Evolutionary conservation across 2,329 filamentous ascomycete genomes (phyloP), one percentile per base, ranked within the genome.

Genomic region (Diaporthe batatas): DNA sequence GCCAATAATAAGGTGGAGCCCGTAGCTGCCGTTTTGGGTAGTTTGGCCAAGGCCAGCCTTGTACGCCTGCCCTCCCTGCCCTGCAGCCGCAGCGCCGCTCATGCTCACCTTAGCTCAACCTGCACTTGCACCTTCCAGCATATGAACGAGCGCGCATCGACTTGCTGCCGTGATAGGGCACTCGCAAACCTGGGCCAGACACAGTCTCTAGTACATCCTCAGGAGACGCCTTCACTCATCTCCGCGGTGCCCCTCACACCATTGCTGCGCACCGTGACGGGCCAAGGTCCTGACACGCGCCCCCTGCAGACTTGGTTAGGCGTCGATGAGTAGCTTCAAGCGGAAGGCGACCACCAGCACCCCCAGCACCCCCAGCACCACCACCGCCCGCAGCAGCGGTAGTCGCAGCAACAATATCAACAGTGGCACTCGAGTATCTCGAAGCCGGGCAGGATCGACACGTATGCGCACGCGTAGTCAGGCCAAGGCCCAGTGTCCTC

Each of bases 311-410:
- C 36, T 69, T 65, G 69, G 36, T 34, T 72, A 74, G 73, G 64
- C 57, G 70, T 74, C 70, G 58, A 73, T 74, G 70, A 72, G 70
- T 53, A 70, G 64, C 54, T 70, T 53, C 36, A 65, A 51, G 59
- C 67, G 3, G 23, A 71, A 55, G 23, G 21, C 25, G 34, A 42
- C n/a, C 36, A 57, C 18, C 21, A 64, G 11, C 16, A 29, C 12
- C n/a, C n/a, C n/a, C 55, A 49, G 21, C 51, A 47, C 36, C 67
- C n/a, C 14, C 29, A 39, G 8, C 55, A 49, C 39, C 58, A 39
- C 44, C 67, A 25, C 29, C 53, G 53, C 54, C n/a, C 14, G 39
- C 14, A 59, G 44, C 44, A 14, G 32, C 47, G 11, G 6, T 49
- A 57, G 23, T 32, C 12, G 8, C 16, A n/a, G n/a, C 11, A 58